Base-by-base conservation (phyloP, 768 basidiomycete species). In the Suillus weaverae region DNA sequence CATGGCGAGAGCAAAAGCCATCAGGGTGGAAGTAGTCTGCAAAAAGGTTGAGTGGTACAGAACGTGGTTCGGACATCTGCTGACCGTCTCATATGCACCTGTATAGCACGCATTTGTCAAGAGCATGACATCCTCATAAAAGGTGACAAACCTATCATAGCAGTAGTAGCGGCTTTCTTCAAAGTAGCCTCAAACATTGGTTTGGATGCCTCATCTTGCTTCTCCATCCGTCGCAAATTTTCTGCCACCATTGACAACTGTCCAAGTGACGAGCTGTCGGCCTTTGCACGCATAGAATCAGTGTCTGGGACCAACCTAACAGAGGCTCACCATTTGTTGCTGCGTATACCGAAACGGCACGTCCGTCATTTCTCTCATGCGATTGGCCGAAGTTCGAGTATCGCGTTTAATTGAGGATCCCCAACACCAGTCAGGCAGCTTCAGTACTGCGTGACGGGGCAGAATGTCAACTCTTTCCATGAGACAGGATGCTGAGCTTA, bases 41-140 rank as follows among this genome's bases (percentile, higher is more conserved):
- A 11, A 60, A 57, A 3, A 64, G 16, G 39, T 3, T 56, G 36
- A 66, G 56, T 8, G 36, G 18, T 18, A 63, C 11, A 62, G 10
- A 6, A 35, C 35, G 22, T 14, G n/a, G 33, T 2, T 54, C 1
- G 4, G 2, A 30, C 22, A 38, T 39, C 22, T 5, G 66, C 72
- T 44, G 8, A 69, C 67, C 0, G 72, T 67, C 57, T 69, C 74
- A 22, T 64, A 67, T 20, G 70, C 64, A 57, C 64, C 74, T 75
- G 22, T 41, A 14, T 26, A 41, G 10, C 3, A 6, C 9, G 22
- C 14, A 6, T 22, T 5, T 51, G 62, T 30, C 35, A 43, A 20
- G 16, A 18, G 38, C 39, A 39, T 3, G 6, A 14, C 38, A 9
- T 35, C 2, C 9, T 10, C 5, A 11, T 5, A 30, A 48, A 20